Conservation (phyloP, 2,329 filamentous ascomycete genomes). For the Arthrobotrys megalospora region DNA sequence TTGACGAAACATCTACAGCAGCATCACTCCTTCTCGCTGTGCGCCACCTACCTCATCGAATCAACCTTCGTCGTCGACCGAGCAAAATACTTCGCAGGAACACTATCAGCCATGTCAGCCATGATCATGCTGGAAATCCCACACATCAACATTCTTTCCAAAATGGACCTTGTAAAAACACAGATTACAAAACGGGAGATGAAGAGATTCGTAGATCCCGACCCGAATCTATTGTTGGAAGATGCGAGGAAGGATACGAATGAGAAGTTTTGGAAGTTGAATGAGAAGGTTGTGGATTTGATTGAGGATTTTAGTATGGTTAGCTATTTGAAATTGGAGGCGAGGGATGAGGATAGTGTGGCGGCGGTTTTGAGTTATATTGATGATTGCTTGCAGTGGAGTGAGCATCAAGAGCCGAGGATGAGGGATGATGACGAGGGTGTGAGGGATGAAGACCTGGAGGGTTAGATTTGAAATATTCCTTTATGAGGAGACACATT, state of each 20-base stretch:
- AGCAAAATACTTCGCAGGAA: slow-evolving; percentile 97
- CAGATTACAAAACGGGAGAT: slow-evolving; percentile 89
- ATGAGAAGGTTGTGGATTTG: slow-evolving; percentile 85
- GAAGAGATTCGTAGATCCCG: slow-evolving; percentile 90
- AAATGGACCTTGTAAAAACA: slow-evolving; percentile 96
- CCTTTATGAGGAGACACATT: not conserved
- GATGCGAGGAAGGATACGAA: slow-evolving; percentile 74
- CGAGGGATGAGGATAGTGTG: slow-evolving; percentile 92
- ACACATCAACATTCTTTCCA: slow-evolving; percentile 94
- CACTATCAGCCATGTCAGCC: slow-evolving; percentile 95
- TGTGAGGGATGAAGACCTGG: slow-evolving; percentile 53
- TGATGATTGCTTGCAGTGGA: slow-evolving; percentile 92
- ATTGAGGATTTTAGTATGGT: slow-evolving; percentile 99
- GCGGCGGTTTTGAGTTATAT: slow-evolving; percentile 88
- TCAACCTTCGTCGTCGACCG: slow-evolving; percentile 95
- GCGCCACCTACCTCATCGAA: slow-evolving; percentile 93
- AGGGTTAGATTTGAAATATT: slow-evolving; percentile 28
- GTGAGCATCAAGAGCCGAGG: slow-evolving; percentile 91
- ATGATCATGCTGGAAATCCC: slow-evolving; percentile 99
- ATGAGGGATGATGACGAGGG: slow-evolving; percentile 74
- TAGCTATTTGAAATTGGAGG: slow-evolving; percentile 90
- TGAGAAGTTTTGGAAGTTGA: slow-evolving; percentile 76
- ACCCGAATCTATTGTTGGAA: slow-evolving; percentile 84
- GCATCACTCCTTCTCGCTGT: slow-evolving; percentile 74
- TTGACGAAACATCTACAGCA: slow-evolving; percentile 90